Evolutionary conservation across 148 eudicot genomes (phyloP).

Genomic region (Rhododendron ferrugineum): DNA sequence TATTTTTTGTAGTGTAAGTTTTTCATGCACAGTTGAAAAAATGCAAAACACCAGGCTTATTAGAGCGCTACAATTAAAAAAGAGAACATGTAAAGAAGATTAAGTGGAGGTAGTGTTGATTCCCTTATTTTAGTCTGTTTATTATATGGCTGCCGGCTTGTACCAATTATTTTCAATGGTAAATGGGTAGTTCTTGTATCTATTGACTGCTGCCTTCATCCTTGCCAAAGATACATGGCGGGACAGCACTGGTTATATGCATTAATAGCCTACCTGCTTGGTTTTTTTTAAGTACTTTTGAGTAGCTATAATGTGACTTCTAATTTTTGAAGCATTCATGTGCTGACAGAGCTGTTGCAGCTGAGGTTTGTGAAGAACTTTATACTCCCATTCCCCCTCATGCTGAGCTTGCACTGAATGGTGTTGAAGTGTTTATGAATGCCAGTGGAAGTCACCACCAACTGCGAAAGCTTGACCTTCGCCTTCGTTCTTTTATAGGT

Average conservation of each 20-base stretch:
- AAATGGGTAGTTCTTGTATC: not conserved
- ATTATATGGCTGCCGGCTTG: not conserved
- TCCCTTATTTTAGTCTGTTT: not conserved
- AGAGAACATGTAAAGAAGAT: not conserved
- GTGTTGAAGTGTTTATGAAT: constrained; percentile 41
- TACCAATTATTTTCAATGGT: not conserved
- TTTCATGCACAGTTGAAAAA: not conserved
- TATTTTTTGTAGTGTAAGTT: not conserved
- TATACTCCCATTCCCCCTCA: not conserved
- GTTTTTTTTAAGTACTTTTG: not conserved
- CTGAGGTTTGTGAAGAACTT: constrained; percentile 1
- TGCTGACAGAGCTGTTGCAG: constrained; percentile 2
- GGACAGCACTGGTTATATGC: not conserved
- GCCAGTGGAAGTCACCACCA: constrained; percentile 99
- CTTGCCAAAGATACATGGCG: not conserved
- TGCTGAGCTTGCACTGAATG: constrained; percentile 1
- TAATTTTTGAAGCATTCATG: not conserved
- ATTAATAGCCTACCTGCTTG: not conserved
- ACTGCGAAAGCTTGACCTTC: constrained; percentile 85
- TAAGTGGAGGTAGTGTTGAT: not conserved
- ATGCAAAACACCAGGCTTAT: not conserved
- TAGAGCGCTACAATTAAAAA: not conserved
- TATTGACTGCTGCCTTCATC: not conserved
- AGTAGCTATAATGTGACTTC: not conserved
- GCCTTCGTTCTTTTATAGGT: constrained; percentile 77